Percentiles rank a stretch among this genome's conserved stretches.
These are phyloP conservation scores for Talaromyces stipitatus DNA, from an alignment of 495 filamentous ascomycete genomes.

Conservation along the genomic window DNA sequence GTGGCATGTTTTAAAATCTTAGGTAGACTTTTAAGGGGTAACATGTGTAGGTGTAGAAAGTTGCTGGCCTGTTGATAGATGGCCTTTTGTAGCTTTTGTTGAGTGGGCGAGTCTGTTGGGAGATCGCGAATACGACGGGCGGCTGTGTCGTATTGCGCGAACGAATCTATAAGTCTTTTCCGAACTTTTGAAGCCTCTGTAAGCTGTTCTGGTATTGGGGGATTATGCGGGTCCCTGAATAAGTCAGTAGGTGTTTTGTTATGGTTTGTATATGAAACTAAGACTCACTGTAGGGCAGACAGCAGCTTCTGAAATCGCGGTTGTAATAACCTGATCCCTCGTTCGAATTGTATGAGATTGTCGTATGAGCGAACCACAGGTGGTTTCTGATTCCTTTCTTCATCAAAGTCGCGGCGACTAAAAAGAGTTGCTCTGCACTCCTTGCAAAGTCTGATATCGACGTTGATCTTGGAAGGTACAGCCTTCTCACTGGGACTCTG, in stretches of 20 bases:
- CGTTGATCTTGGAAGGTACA: constrained; percentile 41
- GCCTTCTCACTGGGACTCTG: constrained; percentile 51
- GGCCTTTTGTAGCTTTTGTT: constrained; percentile 70
- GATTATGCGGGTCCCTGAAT: constrained; percentile 57
- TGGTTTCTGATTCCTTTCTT: constrained; percentile 58
- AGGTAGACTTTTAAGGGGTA: constrained; percentile 81
- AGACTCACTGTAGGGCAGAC: constrained; percentile 50
- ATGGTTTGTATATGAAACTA: background rate
- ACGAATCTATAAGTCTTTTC: constrained; percentile 84
- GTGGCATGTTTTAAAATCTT: constrained; percentile 68
- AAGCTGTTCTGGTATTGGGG: constrained; percentile 67
- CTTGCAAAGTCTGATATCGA: constrained; percentile 87
- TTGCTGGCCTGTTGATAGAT: constrained; percentile 76
- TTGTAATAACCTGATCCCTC: constrained; percentile 74
- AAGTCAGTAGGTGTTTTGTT: background rate
- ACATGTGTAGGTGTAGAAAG: constrained; percentile 87
- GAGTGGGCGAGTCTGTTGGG: constrained; percentile 61
- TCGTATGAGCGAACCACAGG: constrained; percentile 77
- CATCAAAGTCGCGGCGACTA: constrained; percentile 72
- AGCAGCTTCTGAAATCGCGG: constrained; percentile 84
- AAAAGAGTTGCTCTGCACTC: constrained; percentile 84
- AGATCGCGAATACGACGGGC: constrained; percentile 77
- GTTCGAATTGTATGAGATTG: constrained; percentile 81
- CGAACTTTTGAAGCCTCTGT: constrained; percentile 85
- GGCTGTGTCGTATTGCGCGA: constrained; percentile 81